Percentiles rank a stretch among this genome's conserved stretches.
Evolutionary conservation across 176 grass and related monocot species (phyloP).

Genomic region (Rhynchospora pubera): DNA sequence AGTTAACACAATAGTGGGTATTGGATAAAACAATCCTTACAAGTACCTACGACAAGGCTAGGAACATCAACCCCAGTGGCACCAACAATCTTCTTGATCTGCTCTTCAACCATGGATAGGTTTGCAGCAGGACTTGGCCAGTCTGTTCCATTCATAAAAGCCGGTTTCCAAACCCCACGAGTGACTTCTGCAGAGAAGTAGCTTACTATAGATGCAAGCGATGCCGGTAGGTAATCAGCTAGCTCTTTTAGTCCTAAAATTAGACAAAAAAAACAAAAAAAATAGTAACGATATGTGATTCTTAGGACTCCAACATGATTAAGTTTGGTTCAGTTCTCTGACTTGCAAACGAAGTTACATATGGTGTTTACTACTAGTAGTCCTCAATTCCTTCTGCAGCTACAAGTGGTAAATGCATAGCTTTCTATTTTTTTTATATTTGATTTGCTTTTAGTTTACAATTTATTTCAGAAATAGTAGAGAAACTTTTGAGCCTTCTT

Average conservation of each 20-base stretch:
- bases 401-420: not conserved
- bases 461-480: constrained; percentile 1
- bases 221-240: constrained; percentile 79
- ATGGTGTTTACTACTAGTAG: not conserved
- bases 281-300: not conserved
- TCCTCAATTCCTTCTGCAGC: not conserved
- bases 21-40: constrained; percentile 13
- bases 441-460: constrained; percentile 3
- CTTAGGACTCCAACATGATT: not conserved
- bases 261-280: constrained; percentile 1
- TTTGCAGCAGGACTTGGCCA: constrained; percentile 94
- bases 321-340: not conserved
- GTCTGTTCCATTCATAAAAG: constrained; percentile 97
- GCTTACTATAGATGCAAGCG: constrained; percentile 82
- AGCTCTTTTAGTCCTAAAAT: constrained; percentile 90
- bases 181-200: constrained; percentile 98
- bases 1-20: no score
- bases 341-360: not conserved
- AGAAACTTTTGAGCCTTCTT: not conserved
- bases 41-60: constrained; percentile 80
- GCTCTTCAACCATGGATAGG: constrained; percentile 80
- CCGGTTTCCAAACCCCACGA: constrained; percentile 92
- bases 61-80: constrained; percentile 88
- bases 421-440: not conserved
- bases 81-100: constrained; percentile 93